Evolutionary conservation across 306 rosid genomes (phyloP).

Genomic region (Myrica gale): DNA sequence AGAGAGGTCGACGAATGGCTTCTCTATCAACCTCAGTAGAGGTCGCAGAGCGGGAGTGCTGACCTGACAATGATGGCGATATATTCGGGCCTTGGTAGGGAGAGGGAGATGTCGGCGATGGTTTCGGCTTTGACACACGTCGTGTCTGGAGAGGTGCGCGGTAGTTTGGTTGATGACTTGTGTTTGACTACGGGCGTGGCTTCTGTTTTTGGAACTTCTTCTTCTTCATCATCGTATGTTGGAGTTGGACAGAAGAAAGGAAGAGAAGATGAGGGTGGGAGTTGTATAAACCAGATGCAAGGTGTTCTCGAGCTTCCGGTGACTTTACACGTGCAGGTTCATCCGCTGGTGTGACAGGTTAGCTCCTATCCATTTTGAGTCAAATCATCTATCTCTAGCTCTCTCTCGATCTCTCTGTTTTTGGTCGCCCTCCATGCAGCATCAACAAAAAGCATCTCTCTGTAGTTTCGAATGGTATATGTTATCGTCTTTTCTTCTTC

Average conservation of each 20-base stretch:
- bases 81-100: slow-evolving; percentile 34
- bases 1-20: slow-evolving; percentile 5
- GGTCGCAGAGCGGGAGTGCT: not conserved
- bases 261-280: slow-evolving; percentile 27
- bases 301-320: not conserved
- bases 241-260: slow-evolving; percentile 37
- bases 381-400: not conserved
- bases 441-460: too few relatives aligned
- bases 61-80: slow-evolving; percentile 22
- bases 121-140: slow-evolving; percentile 48
- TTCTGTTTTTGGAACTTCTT: slow-evolving; percentile 22
- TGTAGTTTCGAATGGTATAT: too few relatives aligned
- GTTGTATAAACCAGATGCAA: not conserved
- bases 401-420: not conserved
- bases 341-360: slow-evolving; percentile 34
- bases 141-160: slow-evolving; percentile 27
- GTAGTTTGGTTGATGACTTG: not conserved
- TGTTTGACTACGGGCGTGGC: not conserved
- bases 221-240: slow-evolving; percentile 28
- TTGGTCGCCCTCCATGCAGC: too few relatives aligned
- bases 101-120: slow-evolving; percentile 51
- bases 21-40: not conserved
- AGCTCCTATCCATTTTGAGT: not conserved
- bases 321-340: slow-evolving; percentile 18
- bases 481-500: too few relatives aligned